Conservation (phyloP, 78 protist species). For the Dictyostelium firmibasis region DNA sequence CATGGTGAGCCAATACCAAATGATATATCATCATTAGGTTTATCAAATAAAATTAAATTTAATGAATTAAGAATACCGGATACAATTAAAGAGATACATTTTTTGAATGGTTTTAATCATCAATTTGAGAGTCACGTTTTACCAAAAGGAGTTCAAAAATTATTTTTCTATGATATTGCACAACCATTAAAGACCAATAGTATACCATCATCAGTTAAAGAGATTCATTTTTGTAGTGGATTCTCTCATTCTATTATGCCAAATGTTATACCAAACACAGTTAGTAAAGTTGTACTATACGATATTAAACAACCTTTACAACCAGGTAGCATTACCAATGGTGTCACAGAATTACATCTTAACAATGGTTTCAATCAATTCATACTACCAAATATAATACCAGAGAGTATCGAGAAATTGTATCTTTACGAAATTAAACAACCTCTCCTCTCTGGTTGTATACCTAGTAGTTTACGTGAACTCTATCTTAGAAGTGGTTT, state of each 20-base stretch:
- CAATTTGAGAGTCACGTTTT: neutral
- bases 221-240: neutral
- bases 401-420: neutral
- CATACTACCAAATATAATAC: neutral
- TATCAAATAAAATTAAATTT: neutral
- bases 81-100: conserved; percentile 3
- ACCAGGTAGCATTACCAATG: neutral
- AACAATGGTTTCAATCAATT: conserved; percentile 1
- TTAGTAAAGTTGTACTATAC: neutral
- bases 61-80: neutral
- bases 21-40: neutral
- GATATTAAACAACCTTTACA: neutral
- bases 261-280: neutral
- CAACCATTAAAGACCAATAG: neutral
- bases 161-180: neutral
- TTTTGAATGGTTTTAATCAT: neutral
- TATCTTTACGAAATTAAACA: conserved; percentile 3
- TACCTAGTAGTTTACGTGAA: neutral
- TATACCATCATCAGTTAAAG: neutral
- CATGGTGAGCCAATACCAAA: conserved; percentile 9
- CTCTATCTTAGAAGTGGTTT: neutral
- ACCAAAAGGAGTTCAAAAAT: neutral
- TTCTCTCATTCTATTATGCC: neutral
- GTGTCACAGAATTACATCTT: neutral
- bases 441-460: neutral